Evolutionary conservation across 306 rosid genomes (phyloP).

Genomic region (Hylodesmum podocarpum): DNA sequence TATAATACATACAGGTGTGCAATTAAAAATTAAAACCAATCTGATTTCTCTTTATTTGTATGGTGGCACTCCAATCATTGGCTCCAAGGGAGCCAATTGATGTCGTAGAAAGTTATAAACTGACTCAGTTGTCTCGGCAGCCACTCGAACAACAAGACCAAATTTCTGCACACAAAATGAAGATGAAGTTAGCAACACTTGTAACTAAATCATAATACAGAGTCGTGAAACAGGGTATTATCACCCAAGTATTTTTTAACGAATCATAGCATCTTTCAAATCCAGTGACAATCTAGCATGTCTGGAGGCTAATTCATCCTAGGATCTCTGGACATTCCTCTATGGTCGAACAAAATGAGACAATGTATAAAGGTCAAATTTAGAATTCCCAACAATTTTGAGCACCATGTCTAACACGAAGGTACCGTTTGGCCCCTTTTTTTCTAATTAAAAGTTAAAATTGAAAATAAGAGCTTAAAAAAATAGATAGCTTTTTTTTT

Average conservation of each 20-base stretch:
- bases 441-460: no score
- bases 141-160: slow-evolving; percentile 79
- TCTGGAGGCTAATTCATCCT: not conserved
- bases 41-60: slow-evolving; percentile 43
- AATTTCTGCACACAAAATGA: slow-evolving; percentile 48
- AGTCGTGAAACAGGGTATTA: not conserved
- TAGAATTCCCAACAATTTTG: no score
- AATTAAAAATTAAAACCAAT: not conserved
- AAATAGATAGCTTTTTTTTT: no score
- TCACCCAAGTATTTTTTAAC: not conserved
- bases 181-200: slow-evolving; percentile 1
- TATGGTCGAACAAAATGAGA: no score
- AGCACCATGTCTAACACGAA: no score
- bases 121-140: slow-evolving; percentile 82
- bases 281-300: not conserved
- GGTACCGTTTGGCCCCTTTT: no score
- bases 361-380: no score
- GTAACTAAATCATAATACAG: not conserved
- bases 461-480: no score
- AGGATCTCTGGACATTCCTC: not conserved
- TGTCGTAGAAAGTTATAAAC: slow-evolving; percentile 71
- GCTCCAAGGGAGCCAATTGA: slow-evolving; percentile 73
- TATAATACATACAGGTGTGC: not conserved
- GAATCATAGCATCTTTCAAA: not conserved
- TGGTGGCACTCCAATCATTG: slow-evolving; percentile 72